Base-by-base conservation (phyloP, 306 rosid genomes). In the Medicago ruthenica region DNA sequence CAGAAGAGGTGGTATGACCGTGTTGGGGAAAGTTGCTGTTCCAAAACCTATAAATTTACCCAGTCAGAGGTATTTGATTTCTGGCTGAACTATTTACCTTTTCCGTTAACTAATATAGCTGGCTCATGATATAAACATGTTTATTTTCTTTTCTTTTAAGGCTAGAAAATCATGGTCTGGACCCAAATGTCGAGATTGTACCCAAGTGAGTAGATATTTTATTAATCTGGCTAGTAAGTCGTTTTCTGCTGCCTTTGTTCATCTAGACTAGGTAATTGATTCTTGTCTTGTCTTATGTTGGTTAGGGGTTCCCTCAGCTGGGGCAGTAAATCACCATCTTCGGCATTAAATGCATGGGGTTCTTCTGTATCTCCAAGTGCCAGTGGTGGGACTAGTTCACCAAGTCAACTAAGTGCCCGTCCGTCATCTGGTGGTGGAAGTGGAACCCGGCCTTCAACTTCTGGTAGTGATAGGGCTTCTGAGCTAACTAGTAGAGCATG, bases 21-120 rank as follows among this genome's bases (percentile, higher is more conserved):
- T 92, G 74, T 83, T 92, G 74, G 99, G 99, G 82, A 96, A 89
- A 85, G 96, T 96, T 72, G 89, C 88, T 5, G 97, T 88, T 80
- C 99, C 99, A 76, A 96, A 89, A 80, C 99, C 99, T 67, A 79
- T 92, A 50, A 92, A 96, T 83, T 86, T 96, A 67, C 99, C 98
- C 18, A 96, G 97, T 89, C 96, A 92, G 84, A 96, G 89, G 99
- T 96, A 88, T 78, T 92, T 89, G 64, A 37, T 74, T 64, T 78
- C 76, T 68, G 14, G 50, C 75, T 72, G 11, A 57, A 47, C 74
- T 27, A 18, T 67, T 71, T 61, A 20, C 57, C 63, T 50, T 36
- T 51, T 68, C n/a, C 57, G 34, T 76, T 74, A 63, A 51, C 40
- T 74, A 55, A 24, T 41, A 53, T 64, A 36, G 48, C 58, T 76